phyloP scores from a whole-genome alignment of 805 yeast species.

The Metschnikowia borealis region DNA sequence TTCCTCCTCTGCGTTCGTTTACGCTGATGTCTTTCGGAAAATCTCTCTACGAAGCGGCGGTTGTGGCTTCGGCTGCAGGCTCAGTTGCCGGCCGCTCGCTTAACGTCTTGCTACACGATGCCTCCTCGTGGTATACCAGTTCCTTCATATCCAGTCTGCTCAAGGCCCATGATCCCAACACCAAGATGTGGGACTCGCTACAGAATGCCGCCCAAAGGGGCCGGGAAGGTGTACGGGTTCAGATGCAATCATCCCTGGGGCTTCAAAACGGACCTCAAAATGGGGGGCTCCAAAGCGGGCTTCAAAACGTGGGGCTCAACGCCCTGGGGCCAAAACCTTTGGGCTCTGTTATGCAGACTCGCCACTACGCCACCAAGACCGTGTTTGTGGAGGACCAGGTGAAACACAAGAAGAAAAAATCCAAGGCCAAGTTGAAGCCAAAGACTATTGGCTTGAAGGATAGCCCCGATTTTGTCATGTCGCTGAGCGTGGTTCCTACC shows the following conservation, averaged over 20 bases:
- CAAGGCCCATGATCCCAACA: slow-evolving; percentile 18
- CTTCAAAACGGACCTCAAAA: too few relatives aligned
- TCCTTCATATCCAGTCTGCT: slow-evolving; percentile 22
- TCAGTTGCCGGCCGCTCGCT: slow-evolving; percentile 20
- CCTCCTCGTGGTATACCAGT: slow-evolving; percentile 17
- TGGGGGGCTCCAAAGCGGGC: too few relatives aligned
- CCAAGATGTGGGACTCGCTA: slow-evolving; percentile 24
- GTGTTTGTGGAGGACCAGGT: slow-evolving; percentile 11
- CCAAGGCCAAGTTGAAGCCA: slow-evolving; percentile 10
- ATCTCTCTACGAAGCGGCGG: slow-evolving; percentile 21
- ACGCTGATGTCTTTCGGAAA: slow-evolving; percentile 14
- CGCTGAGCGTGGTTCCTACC: slow-evolving; percentile 75
- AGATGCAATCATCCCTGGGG: too few relatives aligned
- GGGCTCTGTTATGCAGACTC: not conserved
- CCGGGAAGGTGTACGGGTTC: not conserved
- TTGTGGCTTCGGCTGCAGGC: slow-evolving; percentile 24
- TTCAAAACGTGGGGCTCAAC: too few relatives aligned
- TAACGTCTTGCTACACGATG: slow-evolving; percentile 19
- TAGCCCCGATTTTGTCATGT: slow-evolving; percentile 40
- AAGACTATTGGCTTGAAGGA: slow-evolving; percentile 18
- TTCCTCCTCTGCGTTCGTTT: not conserved
- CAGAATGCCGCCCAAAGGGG: slow-evolving; percentile 4
- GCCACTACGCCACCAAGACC: slow-evolving; percentile 12
- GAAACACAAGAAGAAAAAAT: slow-evolving; percentile 7
- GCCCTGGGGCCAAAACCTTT: not conserved